A percentile compares a stretch with the other conserved stretches of the same genome.
Evolutionary conservation across 176 grass and related monocot species (phyloP).

Genomic region (Avena atlantica): DNA sequence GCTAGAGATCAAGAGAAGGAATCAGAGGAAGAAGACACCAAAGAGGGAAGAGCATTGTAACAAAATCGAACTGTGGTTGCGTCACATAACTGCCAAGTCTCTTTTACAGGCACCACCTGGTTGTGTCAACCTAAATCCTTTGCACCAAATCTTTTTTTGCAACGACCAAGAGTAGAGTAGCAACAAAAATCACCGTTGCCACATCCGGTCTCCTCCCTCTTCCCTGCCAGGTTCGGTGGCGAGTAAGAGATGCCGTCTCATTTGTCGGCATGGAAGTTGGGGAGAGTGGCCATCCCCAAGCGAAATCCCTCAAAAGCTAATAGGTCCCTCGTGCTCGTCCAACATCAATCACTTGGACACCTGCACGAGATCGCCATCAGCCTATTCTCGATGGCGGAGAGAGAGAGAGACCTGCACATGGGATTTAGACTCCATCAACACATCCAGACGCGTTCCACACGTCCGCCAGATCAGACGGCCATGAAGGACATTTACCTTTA

Average conservation of each 20-base stretch:
- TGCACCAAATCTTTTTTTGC: neutral
- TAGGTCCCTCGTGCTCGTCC: neutral
- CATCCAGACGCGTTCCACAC: neutral
- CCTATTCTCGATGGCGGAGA: neutral
- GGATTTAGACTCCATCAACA: neutral
- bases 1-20: conserved; percentile 1
- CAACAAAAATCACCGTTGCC: neutral
- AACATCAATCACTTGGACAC: neutral
- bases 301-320: neutral
- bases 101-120: neutral
- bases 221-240: neutral
- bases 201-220: neutral
- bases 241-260: conserved; percentile 3
- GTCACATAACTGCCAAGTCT: neutral
- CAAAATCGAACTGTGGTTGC: neutral
- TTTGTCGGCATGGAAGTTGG: neutral
- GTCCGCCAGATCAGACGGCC: neutral
- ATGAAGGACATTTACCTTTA: neutral
- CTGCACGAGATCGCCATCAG: neutral
- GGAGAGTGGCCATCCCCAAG: neutral
- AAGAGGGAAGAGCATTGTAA: neutral
- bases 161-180: neutral
- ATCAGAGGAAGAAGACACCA: neutral
- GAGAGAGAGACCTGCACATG: neutral
- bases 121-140: conserved; percentile 4